These are phyloP conservation scores for Pestalotiopsis fici DNA, from an alignment of 2,329 filamentous ascomycete genomes.

Conservation along the genomic window DNA sequence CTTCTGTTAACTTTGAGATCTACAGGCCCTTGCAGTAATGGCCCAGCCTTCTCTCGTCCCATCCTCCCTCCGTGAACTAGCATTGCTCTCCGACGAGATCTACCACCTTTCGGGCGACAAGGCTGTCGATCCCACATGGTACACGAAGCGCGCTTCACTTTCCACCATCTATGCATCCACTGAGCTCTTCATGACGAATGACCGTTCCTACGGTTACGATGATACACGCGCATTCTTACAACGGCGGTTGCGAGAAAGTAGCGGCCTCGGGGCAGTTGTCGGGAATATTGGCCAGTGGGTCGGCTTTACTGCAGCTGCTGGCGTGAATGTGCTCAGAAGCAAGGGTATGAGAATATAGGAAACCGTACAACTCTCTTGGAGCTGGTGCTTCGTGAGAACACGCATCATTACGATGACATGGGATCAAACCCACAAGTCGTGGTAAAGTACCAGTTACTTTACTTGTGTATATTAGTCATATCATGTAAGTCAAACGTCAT, in stretches of 20 bases:
- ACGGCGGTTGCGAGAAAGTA: constrained; percentile 71
- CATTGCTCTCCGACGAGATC: constrained; percentile 86
- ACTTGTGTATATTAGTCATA: no score
- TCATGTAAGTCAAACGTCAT: no score
- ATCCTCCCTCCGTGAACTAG: constrained; percentile 75
- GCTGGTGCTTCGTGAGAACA: no score
- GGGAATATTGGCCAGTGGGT: constrained; percentile 73
- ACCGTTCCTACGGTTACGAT: constrained; percentile 69
- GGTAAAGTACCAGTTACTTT: no score
- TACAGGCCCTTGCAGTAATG: constrained; percentile 84
- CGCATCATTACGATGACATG: background rate
- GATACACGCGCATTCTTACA: constrained; percentile 82
- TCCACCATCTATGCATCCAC: constrained; percentile 67
- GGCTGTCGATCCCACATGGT: constrained; percentile 86
- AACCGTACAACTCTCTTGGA: no score
- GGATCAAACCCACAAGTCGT: background rate
- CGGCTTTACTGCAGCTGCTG: constrained; percentile 77
- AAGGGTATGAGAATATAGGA: constrained; percentile 78
- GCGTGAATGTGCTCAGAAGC: constrained; percentile 82
- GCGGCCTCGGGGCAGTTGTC: constrained; percentile 61
- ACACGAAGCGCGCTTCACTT: constrained; percentile 62
- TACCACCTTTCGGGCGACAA: constrained; percentile 83
- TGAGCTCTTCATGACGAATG: constrained; percentile 94
- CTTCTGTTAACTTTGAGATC: background rate
- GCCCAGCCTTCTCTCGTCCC: constrained; percentile 79